phyloP scores from a whole-genome alignment of 108 stramenopile genomes.

The Parietichytrium sp. region DNA sequence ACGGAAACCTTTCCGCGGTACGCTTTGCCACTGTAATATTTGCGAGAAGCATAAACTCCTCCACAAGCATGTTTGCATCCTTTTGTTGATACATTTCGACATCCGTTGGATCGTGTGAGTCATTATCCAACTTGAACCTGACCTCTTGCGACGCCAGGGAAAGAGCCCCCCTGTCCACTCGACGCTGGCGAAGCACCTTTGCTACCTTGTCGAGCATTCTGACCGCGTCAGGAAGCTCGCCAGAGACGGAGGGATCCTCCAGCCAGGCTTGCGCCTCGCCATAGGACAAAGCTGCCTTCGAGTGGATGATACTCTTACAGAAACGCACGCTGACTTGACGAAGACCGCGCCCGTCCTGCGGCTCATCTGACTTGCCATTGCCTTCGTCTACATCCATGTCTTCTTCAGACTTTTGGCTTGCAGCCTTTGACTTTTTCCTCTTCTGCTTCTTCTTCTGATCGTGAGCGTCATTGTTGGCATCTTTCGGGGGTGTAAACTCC shows the following conservation, averaged over 20 bases:
- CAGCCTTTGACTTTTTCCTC: neutral
- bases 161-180: conserved; percentile 91
- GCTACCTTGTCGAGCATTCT: neutral
- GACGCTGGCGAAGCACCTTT: conserved; percentile 38
- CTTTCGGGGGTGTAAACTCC: conserved; percentile 70
- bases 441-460: neutral
- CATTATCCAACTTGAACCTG: conserved; percentile 90
- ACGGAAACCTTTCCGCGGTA: conserved; percentile 82
- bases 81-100: conserved; percentile 83
- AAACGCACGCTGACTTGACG: conserved; percentile 75
- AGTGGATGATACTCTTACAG: conserved; percentile 88
- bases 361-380: no score
- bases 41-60: conserved; percentile 98
- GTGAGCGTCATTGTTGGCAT: neutral
- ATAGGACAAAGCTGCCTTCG: conserved; percentile 89
- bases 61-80: conserved; percentile 88
- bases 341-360: conserved; percentile 11
- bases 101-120: conserved; percentile 93
- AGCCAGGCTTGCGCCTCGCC: conserved; percentile 91
- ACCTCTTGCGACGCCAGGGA: conserved; percentile 96
- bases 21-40: conserved; percentile 96
- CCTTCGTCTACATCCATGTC: neutral
- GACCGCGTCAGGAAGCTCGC: conserved; percentile 13
- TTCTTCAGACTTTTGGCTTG: neutral
- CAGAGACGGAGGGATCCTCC: conserved; percentile 73